Evolutionary conservation across 441 rosid genomes (phyloP).

Genomic region (Erodium moschatum): DNA sequence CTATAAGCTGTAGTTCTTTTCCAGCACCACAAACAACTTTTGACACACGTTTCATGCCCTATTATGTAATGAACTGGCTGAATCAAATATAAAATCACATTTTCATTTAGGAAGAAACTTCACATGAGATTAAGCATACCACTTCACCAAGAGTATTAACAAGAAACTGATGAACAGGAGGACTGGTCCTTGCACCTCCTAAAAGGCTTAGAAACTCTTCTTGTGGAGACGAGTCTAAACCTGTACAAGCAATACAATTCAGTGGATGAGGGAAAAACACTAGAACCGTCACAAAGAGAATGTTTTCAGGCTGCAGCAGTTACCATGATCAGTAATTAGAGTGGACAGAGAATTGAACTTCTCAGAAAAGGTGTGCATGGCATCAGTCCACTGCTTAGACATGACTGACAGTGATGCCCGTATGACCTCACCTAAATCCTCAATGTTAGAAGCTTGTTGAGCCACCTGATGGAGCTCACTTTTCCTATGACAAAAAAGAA

Average conservation of each 20-base stretch:
- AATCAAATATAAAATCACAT: slow-evolving; percentile 17
- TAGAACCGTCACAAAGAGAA: slow-evolving; percentile 14
- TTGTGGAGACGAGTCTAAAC: slow-evolving; percentile 76
- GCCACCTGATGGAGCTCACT: slow-evolving; percentile 92
- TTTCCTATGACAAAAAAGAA: slow-evolving; percentile 37
- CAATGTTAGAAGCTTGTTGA: slow-evolving; percentile 82
- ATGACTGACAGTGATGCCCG: slow-evolving; percentile 65
- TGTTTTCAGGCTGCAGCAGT: slow-evolving; percentile 14
- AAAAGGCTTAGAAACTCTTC: slow-evolving; percentile 92
- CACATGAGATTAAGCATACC: slow-evolving; percentile 39
- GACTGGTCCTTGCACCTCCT: slow-evolving; percentile 85
- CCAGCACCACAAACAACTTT: slow-evolving; percentile 80
- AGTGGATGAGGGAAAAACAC: slow-evolving; percentile 18
- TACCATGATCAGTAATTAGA: slow-evolving; percentile 69
- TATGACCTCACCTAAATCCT: slow-evolving; percentile 74
- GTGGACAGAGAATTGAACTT: slow-evolving; percentile 69
- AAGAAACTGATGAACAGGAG: slow-evolving; percentile 80
- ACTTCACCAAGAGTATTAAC: slow-evolving; percentile 78
- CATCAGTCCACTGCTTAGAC: slow-evolving; percentile 86
- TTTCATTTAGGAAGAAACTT: slow-evolving; percentile 21
- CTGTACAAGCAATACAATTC: slow-evolving; percentile 32
- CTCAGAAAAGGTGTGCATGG: slow-evolving; percentile 59
- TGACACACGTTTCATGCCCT: slow-evolving; percentile 80
- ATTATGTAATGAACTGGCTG: slow-evolving; percentile 21
- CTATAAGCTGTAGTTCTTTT: slow-evolving; percentile 75